These are phyloP conservation scores for Apocynum venetum DNA, from an alignment of 257 asterid species.

Conservation along the genomic window DNA sequence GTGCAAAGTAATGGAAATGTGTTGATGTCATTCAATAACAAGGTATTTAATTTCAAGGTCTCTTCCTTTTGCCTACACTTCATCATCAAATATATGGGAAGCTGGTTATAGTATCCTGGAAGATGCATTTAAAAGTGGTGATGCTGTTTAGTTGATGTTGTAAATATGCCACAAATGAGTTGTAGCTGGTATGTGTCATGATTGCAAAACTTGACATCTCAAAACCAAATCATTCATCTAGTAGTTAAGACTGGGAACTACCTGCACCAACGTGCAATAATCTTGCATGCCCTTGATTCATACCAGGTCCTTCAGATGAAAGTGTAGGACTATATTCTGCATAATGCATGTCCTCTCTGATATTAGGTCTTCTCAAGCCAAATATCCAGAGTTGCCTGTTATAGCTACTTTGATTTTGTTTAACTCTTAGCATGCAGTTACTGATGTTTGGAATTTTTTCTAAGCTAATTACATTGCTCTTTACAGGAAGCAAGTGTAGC, in stretches of 20 bases:
- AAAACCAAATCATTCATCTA: not conserved
- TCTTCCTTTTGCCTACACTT: not conserved
- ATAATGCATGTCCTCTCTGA: not conserved
- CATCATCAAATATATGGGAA: not conserved
- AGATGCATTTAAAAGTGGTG: conserved; percentile 1
- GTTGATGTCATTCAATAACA: conserved; percentile 81
- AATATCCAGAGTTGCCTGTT: not conserved
- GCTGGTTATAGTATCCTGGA: not conserved
- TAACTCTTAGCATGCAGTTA: not conserved
- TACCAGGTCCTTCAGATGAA: not conserved
- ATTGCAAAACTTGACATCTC: not conserved
- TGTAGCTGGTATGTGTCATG: not conserved
- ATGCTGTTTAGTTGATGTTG: not conserved
- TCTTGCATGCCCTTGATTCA: not conserved
- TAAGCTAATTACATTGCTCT: not conserved
- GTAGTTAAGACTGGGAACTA: not conserved
- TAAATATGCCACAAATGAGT: not conserved
- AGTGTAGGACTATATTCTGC: not conserved
- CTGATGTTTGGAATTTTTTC: not conserved
- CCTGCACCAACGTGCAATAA: not conserved
- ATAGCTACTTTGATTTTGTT: not conserved
- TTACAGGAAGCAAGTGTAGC: conserved; percentile 90
- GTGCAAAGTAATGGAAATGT: conserved; percentile 85
- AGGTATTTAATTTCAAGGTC: conserved; percentile 40
- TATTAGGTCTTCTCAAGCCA: not conserved